A percentile compares a stretch with the other conserved stretches of the same genome.
These are phyloP conservation scores for Neurospora discreta DNA, from an alignment of 495 filamentous ascomycete genomes.

Conservation along the genomic window DNA sequence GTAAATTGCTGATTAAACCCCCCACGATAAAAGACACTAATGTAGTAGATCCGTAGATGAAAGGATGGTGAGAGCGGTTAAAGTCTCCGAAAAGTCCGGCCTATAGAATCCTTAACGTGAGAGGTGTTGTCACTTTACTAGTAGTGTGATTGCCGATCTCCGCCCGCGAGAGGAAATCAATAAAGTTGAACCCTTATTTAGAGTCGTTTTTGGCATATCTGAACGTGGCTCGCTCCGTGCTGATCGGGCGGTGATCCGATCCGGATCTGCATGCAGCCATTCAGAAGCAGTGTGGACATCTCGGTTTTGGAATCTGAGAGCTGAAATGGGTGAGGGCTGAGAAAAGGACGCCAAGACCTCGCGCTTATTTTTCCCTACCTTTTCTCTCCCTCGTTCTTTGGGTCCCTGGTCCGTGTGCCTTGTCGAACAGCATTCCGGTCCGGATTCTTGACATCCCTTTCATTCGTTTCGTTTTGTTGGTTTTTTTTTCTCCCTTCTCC, in stretches of 20 bases:
- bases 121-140: background rate
- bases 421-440: background rate
- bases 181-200: background rate
- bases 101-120: background rate
- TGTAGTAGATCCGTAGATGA: background rate
- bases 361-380: background rate
- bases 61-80: background rate
- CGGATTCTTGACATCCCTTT: background rate
- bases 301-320: background rate
- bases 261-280: background rate
- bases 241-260: background rate
- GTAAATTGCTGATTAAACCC: background rate
- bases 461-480: background rate
- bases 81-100: background rate
- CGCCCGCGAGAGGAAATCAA: background rate
- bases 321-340: background rate
- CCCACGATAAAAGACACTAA: background rate
- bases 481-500: background rate
- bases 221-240: background rate
- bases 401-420: background rate
- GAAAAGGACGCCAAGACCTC: background rate
- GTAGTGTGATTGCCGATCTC: background rate
- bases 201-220: background rate
- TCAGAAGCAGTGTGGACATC: background rate
- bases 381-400: background rate